A percentile compares a stretch with the other conserved stretches of the same genome.
Conservation (phyloP, 768 basidiomycete genomes). For the Cystobasidium ongulense region DNA sequence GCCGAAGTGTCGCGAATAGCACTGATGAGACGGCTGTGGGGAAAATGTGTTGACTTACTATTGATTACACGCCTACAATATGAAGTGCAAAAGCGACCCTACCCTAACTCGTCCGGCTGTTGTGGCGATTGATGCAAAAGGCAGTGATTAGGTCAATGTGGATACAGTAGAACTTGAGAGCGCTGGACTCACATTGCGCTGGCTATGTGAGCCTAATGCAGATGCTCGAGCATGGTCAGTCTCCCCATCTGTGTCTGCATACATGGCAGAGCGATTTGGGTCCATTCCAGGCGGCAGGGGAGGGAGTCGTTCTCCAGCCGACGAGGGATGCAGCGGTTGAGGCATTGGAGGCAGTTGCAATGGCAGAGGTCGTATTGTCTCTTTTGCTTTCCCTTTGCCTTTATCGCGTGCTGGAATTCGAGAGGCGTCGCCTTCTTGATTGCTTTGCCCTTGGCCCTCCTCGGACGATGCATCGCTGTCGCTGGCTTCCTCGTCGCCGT, state of each 20-base stretch:
- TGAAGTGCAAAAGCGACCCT: neutral
- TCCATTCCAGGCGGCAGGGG: neutral
- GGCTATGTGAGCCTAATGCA: neutral
- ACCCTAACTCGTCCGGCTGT: constrained; percentile 33
- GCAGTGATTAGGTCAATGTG: too few relatives aligned
- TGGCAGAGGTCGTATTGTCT: neutral
- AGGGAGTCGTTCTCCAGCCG: neutral
- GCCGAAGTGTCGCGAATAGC: constrained; percentile 36
- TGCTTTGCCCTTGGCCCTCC: constrained; percentile 23
- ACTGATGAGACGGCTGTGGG: constrained; percentile 35
- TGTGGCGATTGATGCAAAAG: neutral
- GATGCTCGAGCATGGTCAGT: constrained; percentile 23
- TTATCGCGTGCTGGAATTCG: constrained; percentile 50
- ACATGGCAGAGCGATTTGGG: neutral
- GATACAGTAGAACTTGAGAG: neutral
- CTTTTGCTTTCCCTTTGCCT: constrained; percentile 31
- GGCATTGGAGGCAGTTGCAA: neutral
- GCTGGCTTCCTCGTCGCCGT: neutral
- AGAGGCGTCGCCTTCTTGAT: constrained; percentile 32
- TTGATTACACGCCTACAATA: neutral
- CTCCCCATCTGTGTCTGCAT: constrained; percentile 28
- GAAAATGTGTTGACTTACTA: neutral
- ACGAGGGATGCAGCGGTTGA: neutral
- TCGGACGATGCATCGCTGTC: constrained; percentile 7
- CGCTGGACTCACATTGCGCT: neutral